Conservation (phyloP, 768 basidiomycete species). For the Russula foetens region DNA sequence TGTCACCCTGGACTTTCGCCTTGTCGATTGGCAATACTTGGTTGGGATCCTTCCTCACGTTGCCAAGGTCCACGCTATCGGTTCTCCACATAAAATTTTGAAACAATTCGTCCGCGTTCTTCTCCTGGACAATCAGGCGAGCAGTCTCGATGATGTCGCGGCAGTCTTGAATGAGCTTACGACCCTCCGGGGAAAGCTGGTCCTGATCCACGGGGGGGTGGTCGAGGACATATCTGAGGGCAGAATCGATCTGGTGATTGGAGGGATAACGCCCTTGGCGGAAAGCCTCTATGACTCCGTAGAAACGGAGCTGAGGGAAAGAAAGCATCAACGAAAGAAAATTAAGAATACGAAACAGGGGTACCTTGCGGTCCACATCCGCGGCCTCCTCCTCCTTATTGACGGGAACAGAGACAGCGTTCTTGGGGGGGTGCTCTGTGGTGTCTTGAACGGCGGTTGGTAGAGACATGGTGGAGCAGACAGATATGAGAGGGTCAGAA, state of each 20-base stretch:
- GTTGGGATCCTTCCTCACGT: slow-evolving; percentile 35
- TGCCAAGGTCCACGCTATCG: slow-evolving; percentile 39
- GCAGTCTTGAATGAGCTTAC: slow-evolving; percentile 66
- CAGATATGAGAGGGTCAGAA: not conserved
- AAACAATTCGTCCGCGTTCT: slow-evolving; percentile 87
- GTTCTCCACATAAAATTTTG: slow-evolving; percentile 89
- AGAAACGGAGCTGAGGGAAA: slow-evolving; percentile 52
- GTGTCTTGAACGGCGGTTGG: slow-evolving; percentile 56
- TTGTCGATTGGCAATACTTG: slow-evolving; percentile 43
- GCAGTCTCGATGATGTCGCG: slow-evolving; percentile 73
- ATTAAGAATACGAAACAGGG: slow-evolving; percentile 21
- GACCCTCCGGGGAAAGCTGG: slow-evolving; percentile 71
- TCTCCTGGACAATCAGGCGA: slow-evolving; percentile 62
- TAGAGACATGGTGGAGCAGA: slow-evolving; percentile 47
- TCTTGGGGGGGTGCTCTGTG: slow-evolving; percentile 41
- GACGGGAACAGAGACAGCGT: slow-evolving; percentile 57
- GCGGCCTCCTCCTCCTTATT: slow-evolving; percentile 52
- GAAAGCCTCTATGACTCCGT: slow-evolving; percentile 75
- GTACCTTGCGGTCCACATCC: slow-evolving; percentile 76
- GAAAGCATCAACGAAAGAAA: not conserved
- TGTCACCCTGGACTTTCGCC: slow-evolving; percentile 48
- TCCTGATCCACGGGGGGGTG: slow-evolving; percentile 50
- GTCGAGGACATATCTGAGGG: slow-evolving; percentile 57
- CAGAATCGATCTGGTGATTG: slow-evolving; percentile 70
- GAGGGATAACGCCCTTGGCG: slow-evolving; percentile 70